phyloP scores from a whole-genome alignment of 1,139 yeast species.

The Scheffersomyces insectosa region DNA sequence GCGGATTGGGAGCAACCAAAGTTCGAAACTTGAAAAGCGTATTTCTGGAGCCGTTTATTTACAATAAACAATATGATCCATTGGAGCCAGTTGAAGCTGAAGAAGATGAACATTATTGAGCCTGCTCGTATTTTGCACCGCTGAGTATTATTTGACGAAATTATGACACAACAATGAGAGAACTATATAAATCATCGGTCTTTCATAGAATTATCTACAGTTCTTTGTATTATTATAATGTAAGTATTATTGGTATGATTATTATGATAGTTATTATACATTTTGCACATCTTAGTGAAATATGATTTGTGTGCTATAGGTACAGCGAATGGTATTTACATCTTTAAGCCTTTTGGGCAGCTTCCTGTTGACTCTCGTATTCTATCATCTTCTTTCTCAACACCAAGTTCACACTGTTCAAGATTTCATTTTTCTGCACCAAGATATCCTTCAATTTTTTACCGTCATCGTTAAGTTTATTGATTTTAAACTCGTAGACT shows the following conservation, averaged over 20 bases:
- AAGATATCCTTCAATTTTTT: constrained; percentile 74
- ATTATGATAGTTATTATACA: no score
- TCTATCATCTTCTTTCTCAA: constrained; percentile 47
- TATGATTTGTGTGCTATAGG: no score
- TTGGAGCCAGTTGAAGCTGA: not conserved
- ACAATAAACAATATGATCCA: constrained; percentile 31
- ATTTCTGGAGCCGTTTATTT: constrained; percentile 55
- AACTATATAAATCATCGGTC: no score
- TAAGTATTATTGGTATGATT: no score
- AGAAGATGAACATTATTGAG: not conserved
- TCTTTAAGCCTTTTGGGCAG: constrained; percentile 1
- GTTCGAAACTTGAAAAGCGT: constrained; percentile 44
- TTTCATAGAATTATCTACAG: no score
- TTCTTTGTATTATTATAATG: no score
- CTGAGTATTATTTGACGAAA: no score
- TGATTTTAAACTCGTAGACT: constrained; percentile 75
- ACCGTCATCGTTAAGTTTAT: constrained; percentile 71
- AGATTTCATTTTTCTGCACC: constrained; percentile 57
- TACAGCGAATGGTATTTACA: no score
- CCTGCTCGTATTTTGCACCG: no score
- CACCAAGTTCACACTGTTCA: constrained; percentile 55
- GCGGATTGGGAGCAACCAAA: constrained; percentile 61
- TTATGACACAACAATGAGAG: no score
- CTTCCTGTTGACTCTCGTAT: constrained; percentile 36
- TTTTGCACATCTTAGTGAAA: no score